Percentiles rank a stretch among this genome's conserved stretches.
phyloP scores from a whole-genome alignment of 352 stramenopile species.

The Globisporangium heterothallicum region DNA sequence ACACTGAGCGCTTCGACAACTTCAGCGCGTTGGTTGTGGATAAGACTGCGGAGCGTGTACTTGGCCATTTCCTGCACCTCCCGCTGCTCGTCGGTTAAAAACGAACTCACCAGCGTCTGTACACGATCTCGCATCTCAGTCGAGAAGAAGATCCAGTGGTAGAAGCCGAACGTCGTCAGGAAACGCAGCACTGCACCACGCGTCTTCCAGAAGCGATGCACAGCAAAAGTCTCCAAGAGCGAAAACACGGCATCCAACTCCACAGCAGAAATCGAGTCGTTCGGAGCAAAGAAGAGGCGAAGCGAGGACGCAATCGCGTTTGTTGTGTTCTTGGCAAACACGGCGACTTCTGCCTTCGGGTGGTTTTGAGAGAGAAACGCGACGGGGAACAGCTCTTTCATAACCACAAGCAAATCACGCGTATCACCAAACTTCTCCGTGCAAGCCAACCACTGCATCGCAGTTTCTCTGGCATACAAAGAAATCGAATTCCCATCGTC shows the following conservation, averaged over 20 bases:
- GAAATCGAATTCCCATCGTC: slow-evolving; percentile 14
- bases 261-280: not conserved
- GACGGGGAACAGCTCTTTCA: slow-evolving; percentile 51
- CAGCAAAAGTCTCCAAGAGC: slow-evolving; percentile 36
- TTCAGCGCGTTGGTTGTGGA: slow-evolving; percentile 43
- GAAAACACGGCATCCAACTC: slow-evolving; percentile 27
- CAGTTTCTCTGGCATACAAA: slow-evolving; percentile 56
- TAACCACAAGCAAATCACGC: slow-evolving; percentile 31
- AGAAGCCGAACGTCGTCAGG: slow-evolving; percentile 67
- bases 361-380: slow-evolving; percentile 64
- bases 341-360: slow-evolving; percentile 58
- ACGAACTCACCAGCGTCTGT: slow-evolving; percentile 40
- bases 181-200: slow-evolving; percentile 67
- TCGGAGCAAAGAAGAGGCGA: slow-evolving; percentile 29
- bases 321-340: slow-evolving; percentile 55
- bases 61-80: slow-evolving; percentile 82
- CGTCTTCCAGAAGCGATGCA: slow-evolving; percentile 55
- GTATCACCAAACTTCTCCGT: slow-evolving; percentile 48
- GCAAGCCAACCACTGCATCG: slow-evolving; percentile 61
- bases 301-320: slow-evolving; percentile 56
- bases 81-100: slow-evolving; percentile 64
- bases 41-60: slow-evolving; percentile 56
- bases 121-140: slow-evolving; percentile 34
- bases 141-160: slow-evolving; percentile 61
- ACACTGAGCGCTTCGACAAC: slow-evolving; percentile 33